Conservation (phyloP, 225 moss, liverwort and hornwort species). For the Takakia lepidozioides region DNA sequence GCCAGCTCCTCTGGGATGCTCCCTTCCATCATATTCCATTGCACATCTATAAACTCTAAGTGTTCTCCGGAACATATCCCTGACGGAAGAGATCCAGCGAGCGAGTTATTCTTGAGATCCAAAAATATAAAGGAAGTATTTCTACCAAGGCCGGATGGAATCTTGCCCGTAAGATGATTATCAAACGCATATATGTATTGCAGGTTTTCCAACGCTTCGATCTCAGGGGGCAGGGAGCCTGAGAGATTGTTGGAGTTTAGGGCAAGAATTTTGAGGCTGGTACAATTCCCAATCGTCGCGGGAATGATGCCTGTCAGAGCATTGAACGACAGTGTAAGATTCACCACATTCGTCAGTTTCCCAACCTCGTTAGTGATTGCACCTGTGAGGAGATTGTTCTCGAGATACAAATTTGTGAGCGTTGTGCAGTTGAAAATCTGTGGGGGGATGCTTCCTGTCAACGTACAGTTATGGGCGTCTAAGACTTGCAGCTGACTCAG, state of each 20-base stretch:
- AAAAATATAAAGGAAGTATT: neutral
- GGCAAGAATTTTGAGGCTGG: constrained; percentile 28
- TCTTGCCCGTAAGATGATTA: constrained; percentile 11
- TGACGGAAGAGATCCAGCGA: constrained; percentile 17
- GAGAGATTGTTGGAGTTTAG: too few species aligned
- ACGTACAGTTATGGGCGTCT: too few species aligned
- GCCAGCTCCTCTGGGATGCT: constrained; percentile 34
- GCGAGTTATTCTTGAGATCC: constrained; percentile 7
- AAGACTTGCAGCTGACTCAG: too few species aligned
- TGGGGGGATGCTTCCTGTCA: too few species aligned
- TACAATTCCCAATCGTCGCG: constrained; percentile 13
- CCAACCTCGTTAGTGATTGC: too few species aligned
- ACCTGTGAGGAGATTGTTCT: too few species aligned
- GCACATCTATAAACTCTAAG: constrained; percentile 27
- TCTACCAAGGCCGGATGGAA: constrained; percentile 11
- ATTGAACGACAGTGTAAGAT: too few species aligned
- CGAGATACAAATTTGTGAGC: too few species aligned
- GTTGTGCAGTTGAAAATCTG: too few species aligned
- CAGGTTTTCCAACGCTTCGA: constrained; percentile 7
- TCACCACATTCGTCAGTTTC: too few species aligned
- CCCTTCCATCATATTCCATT: constrained; percentile 37
- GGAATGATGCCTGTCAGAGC: too few species aligned
- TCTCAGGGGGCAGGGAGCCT: neutral
- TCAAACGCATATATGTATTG: neutral
- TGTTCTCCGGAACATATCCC: constrained; percentile 20